Base-by-base conservation (phyloP, 257 asterid genomes). In the Rhazya stricta region DNA sequence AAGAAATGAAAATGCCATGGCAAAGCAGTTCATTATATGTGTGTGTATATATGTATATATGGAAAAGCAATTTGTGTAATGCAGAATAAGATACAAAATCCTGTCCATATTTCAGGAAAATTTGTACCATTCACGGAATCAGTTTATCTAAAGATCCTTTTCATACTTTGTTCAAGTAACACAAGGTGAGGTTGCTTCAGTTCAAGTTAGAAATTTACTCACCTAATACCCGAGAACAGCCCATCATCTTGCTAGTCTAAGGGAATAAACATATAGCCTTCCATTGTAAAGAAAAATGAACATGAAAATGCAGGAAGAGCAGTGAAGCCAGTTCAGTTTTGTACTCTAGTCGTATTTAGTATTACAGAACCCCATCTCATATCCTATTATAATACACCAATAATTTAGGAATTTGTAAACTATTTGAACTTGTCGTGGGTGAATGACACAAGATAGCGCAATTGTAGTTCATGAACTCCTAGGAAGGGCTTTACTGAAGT, bases 1-100 rank as follows among this genome's bases (percentile, higher is more conserved):
- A 69, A 66, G 25, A 19, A 74, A 77, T 32, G 66, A 69, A 74
- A 72, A 54, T 4, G 29, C 23, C 12, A 53, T 56, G 4, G 21
- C 21, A 78, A 74, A 36, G 53, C 63, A 32, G 23, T 62, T 5
- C 23, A 48, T 43, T 19, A 13, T 51, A 21, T 29, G n/a, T 1
- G 21, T 62, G 16, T 62, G 6, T 16, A 32, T 32, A 37, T 12
- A 30, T 1, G 21, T 62, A 32, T 62, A 16, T 16, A 32, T 32
- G 21, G 3, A 30, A 60, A 62, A 62, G 9, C 67, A 12, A 30
- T 27, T 30, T 60, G 4, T 60, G 67, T 8, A 13, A 60, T 27
- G 6, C 53, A 36, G 0, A 36, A n/a, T 51, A 29, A 68, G 74
- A 66, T 51, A 4, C 9, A 2, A 9, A 9, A 39, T 57, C 15